Base-by-base conservation (phyloP, 805 yeast genomes). In the Grigorovia humatica region DNA sequence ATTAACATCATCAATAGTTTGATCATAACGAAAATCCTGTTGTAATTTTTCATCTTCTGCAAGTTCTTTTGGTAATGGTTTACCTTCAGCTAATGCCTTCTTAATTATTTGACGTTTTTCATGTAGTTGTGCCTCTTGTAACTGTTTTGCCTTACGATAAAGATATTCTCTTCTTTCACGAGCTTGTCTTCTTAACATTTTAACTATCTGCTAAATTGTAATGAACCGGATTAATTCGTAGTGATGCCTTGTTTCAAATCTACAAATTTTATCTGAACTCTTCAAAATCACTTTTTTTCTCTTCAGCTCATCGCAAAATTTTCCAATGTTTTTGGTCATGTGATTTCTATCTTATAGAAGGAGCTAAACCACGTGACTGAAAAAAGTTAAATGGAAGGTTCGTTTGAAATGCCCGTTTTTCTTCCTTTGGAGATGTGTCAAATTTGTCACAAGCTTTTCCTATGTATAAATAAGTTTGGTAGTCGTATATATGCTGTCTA, bases 91-190 rank as follows among this genome's bases (percentile, higher is more conserved):
- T 54, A 93, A 72, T 0, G 98, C 95, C 15, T 87, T 85, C 56
- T 85, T 84, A 44, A 93, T 74, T 60, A 83, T 85, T 63, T 85
- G 95, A 58, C 98, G 77, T 67, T 91, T 91, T 62, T 87, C 91
- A 18, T 85, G 84, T 45, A 85, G 75, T 20, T 85, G 80, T 11
- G 96, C 85, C 57, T 93, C 98, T 66, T 93, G 96, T 40, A 91
- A 76, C 65, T 88, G 93, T 48, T 87, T 80, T 0, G 96, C 87
- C 66, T 90, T 89, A 49, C 88, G 78, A 72, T 87, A 93, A 29
- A 93, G 74, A 62, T 90, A 93, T 64, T 93, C 98, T 68, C 95
- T 81, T 72, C 99, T 80, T 68, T 93, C 97, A 71, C 99, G 82
- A 8, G 98, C 97, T 64, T 91, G 96, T 74, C 88, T 81, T 70